Base-by-base conservation (phyloP, 129 eudicot species). In the Pittosporum tobira region DNA sequence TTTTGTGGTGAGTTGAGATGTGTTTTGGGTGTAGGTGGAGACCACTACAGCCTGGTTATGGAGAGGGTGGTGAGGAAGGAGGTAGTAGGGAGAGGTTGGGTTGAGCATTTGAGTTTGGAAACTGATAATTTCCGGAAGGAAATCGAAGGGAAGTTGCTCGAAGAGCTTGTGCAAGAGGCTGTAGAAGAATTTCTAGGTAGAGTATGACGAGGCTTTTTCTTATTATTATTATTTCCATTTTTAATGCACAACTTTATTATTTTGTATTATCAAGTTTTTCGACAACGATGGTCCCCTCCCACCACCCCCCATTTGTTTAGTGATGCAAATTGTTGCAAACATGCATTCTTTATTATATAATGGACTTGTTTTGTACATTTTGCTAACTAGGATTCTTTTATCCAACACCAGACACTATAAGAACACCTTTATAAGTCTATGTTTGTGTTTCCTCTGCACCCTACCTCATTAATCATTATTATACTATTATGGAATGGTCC, bases 21-120 rank as follows among this genome's bases (percentile, higher is more conserved):
- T 54, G 68, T 31, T 31, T 38, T 66, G 51, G 77, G 43, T 18
- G 88, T 75, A 24, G 65, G 79, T 52, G 87, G 78, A 72, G 86
- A 73, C 79, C 27, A 43, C 30, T 61, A 77, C 72, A 53, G 79
- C 72, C 65, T 77, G 81, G 79, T 79, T 58, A 88, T 83, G 72
- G 99, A 83, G 71, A 64, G 79, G 73, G 79, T 78, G 68, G 88
- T 87, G 70, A 75, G 64, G 71, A 84, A 75, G 68, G 94, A 93
- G 77, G 85, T 93, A 69, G 83, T 66, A 71, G 96, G 96, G 14
- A 81, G 64, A 63, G 93, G 80, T 44, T 87, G 99, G 99, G 53
- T 42, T 59, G 93, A 72, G 28, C 68, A 82, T 25, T 63, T 79
- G 66, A 77, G 71, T 27, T 18, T 77, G 68, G 94, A 93, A 75